Conservation (phyloP, 2,329 filamentous ascomycete genomes). For the Bipolaris bicolor region DNA sequence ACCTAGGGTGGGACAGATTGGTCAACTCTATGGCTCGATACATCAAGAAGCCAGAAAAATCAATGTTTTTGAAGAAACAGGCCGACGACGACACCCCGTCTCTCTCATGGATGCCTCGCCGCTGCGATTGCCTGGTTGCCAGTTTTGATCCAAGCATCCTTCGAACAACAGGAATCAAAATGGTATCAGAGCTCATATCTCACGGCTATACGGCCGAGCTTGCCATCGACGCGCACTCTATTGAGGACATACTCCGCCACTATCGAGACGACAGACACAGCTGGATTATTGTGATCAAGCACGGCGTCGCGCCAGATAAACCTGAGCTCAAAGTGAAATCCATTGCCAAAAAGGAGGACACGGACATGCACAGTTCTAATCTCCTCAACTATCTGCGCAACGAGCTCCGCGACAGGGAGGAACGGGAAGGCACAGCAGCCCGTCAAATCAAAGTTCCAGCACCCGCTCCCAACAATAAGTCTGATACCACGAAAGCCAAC, state of each 20-base stretch:
- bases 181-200: slow-evolving; percentile 80
- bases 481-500: slow-evolving; percentile 56
- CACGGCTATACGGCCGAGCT: slow-evolving; percentile 88
- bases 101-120: slow-evolving; percentile 46
- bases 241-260: slow-evolving; percentile 78
- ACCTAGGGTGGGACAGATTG: slow-evolving; percentile 84
- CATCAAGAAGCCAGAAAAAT: slow-evolving; percentile 55
- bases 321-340: slow-evolving; percentile 76
- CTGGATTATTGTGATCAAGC: slow-evolving; percentile 90
- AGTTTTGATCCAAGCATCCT: slow-evolving; percentile 82
- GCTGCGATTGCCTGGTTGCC: slow-evolving; percentile 89
- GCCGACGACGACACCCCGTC: slow-evolving; percentile 63
- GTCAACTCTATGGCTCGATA: slow-evolving; percentile 66
- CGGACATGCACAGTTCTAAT: slow-evolving; percentile 74
- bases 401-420: slow-evolving; percentile 81
- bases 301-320: slow-evolving; percentile 63
- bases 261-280: slow-evolving; percentile 79
- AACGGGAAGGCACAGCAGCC: slow-evolving; percentile 59
- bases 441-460: slow-evolving; percentile 30
- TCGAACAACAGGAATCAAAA: slow-evolving; percentile 74
- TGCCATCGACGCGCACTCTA: slow-evolving; percentile 76
- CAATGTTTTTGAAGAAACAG: slow-evolving; percentile 69
- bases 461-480: slow-evolving; percentile 26
- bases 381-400: slow-evolving; percentile 79
- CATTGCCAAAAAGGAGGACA: slow-evolving; percentile 74